Evolutionary conservation across 225 moss, liverwort and hornwort genomes (phyloP).

Genomic region (Pleurozium schreberi): DNA sequence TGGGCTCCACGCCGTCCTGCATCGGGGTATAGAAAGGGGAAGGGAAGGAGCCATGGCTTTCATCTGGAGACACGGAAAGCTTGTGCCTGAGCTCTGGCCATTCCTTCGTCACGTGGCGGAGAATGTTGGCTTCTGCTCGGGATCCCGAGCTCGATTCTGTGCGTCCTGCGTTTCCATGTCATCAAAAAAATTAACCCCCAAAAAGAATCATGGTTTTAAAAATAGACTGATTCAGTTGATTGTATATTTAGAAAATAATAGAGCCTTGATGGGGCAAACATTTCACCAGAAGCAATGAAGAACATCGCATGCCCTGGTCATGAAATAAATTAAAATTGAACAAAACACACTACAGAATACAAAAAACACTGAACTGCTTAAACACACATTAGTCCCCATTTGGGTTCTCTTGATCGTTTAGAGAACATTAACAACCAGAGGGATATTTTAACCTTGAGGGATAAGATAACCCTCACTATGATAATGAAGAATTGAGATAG

Average conservation of each 20-base stretch:
- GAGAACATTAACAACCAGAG: too few relatives aligned
- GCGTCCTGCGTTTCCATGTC: slow-evolving; percentile 12
- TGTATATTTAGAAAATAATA: neutral
- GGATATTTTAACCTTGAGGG: neutral
- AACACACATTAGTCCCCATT: too few relatives aligned
- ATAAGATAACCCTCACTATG: neutral
- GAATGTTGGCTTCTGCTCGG: slow-evolving; percentile 77
- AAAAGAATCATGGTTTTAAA: neutral
- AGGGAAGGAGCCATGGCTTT: slow-evolving; percentile 46
- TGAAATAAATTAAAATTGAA: neutral
- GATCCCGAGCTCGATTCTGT: slow-evolving; percentile 54
- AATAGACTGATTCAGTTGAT: neutral
- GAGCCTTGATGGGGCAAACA: neutral
- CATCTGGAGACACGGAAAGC: slow-evolving; percentile 52
- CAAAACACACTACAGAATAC: neutral
- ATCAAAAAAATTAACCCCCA: neutral
- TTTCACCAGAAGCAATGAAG: neutral
- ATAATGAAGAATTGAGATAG: too few relatives aligned
- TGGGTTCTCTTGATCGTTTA: neutral
- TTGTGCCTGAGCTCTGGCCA: slow-evolving; percentile 57
- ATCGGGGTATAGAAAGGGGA: slow-evolving; percentile 37
- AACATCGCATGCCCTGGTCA: neutral
- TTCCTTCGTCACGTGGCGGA: slow-evolving; percentile 64
- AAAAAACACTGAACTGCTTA: too few relatives aligned
- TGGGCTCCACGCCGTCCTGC: neutral